Conservation (phyloP, 345 rosid species). For the Euphorbia lathyris region DNA sequence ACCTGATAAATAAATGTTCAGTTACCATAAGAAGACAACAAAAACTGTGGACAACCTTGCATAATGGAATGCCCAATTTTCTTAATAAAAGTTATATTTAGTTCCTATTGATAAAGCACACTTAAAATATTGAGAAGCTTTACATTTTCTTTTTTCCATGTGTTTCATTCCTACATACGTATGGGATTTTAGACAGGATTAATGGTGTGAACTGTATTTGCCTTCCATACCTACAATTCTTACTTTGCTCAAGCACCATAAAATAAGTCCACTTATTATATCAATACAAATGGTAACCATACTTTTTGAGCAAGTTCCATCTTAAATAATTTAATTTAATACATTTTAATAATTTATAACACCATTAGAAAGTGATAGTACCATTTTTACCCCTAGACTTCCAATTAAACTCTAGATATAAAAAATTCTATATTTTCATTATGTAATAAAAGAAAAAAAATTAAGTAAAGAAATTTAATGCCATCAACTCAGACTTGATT, state of each 20-base stretch:
- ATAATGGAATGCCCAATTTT: neutral
- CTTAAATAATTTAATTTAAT: neutral
- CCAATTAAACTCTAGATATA: neutral
- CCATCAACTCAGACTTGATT: conserved; percentile 1
- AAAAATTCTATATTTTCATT: neutral
- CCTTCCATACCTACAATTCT: neutral
- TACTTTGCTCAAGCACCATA: neutral
- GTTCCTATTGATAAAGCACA: neutral
- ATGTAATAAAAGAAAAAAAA: neutral
- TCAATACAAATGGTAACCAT: neutral
- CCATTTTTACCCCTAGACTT: neutral
- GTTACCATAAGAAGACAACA: conserved; percentile 6
- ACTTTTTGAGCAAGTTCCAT: neutral
- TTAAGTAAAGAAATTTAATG: conserved; percentile 2
- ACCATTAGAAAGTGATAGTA: conserved; percentile 3
- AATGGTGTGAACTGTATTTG: neutral
- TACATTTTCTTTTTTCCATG: too few species aligned
- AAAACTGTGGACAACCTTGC: neutral
- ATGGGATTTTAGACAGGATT: neutral
- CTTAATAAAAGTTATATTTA: neutral
- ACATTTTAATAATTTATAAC: neutral
- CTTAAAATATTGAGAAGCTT: neutral
- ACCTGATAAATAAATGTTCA: conserved; percentile 47
- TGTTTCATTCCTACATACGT: neutral
- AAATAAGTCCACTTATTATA: neutral